Conservation (phyloP, 2,329 filamentous ascomycete species). For the Pestalotiopsis sp. region DNA sequence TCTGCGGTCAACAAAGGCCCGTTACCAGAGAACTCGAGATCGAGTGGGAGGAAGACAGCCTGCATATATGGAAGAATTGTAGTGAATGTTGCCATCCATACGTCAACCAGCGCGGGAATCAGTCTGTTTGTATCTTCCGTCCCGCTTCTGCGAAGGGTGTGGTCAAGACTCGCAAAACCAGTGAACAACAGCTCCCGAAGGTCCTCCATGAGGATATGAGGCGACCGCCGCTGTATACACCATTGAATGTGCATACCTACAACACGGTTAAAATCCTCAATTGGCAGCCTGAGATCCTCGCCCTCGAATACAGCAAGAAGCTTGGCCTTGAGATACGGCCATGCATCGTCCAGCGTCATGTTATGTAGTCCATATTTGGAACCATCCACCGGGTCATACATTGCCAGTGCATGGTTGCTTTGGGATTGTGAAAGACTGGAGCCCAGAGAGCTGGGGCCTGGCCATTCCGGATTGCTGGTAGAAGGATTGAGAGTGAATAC, state of each 20-base stretch:
- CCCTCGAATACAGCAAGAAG: slow-evolving; percentile 78
- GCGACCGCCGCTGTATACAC: slow-evolving; percentile 72
- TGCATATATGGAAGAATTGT: slow-evolving; percentile 91
- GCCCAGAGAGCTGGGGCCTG: slow-evolving; percentile 52
- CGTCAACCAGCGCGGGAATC: slow-evolving; percentile 86
- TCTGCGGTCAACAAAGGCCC: slow-evolving; percentile 76
- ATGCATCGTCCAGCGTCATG: slow-evolving; percentile 76
- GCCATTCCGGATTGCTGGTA: slow-evolving; percentile 44
- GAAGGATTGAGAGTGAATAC: slow-evolving; percentile 31
- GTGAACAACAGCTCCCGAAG: slow-evolving; percentile 73
- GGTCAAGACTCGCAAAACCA: slow-evolving; percentile 84
- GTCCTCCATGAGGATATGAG: slow-evolving; percentile 73
- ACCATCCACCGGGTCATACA: slow-evolving; percentile 53
- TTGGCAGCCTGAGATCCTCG: slow-evolving; percentile 74
- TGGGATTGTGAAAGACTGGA: slow-evolving; percentile 29
- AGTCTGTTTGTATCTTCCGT: slow-evolving; percentile 74
- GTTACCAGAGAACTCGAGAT: slow-evolving; percentile 86
- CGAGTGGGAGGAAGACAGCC: slow-evolving; percentile 88
- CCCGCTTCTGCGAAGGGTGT: slow-evolving; percentile 69
- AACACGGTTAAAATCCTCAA: slow-evolving; percentile 81
- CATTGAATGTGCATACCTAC: slow-evolving; percentile 78
- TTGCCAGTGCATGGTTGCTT: slow-evolving; percentile 44
- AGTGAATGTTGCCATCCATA: slow-evolving; percentile 93
- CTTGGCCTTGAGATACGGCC: slow-evolving; percentile 77
- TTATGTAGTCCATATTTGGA: slow-evolving; percentile 66